Evolutionary conservation across 352 stramenopile species (phyloP).

Genomic region (Achlya hypogyna): DNA sequence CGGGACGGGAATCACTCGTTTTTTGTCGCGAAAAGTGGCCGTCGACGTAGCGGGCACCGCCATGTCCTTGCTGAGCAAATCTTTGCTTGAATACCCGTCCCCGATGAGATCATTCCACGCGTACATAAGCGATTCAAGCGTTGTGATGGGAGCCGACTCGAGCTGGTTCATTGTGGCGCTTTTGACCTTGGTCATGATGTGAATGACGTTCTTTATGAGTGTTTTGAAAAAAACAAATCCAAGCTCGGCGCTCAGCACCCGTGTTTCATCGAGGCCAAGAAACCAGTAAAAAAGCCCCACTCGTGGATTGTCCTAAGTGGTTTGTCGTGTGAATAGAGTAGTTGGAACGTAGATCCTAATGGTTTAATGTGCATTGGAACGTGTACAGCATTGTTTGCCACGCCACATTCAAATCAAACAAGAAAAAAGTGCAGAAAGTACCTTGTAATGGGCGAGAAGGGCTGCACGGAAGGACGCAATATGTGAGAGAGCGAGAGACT

Average conservation of each 20-base stretch:
- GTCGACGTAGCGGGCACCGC: background rate
- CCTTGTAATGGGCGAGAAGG: background rate
- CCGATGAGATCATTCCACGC: constrained; percentile 9
- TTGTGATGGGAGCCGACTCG: background rate
- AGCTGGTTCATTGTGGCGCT: background rate
- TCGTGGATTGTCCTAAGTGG: background rate
- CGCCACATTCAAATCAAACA: too few species aligned
- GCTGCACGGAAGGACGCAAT: background rate
- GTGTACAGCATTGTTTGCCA: too few species aligned
- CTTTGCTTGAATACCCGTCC: background rate
- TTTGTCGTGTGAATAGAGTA: background rate
- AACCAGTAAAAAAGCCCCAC: constrained; percentile 15
- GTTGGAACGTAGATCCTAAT: too few species aligned
- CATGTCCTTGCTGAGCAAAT: background rate
- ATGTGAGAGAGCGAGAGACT: constrained; percentile 9
- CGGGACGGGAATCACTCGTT: background rate
- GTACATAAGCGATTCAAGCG: constrained; percentile 7
- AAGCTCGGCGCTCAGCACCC: background rate
- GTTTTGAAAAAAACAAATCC: constrained; percentile 15
- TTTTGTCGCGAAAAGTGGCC: background rate
- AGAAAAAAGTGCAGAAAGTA: background rate
- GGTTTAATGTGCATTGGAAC: too few species aligned
- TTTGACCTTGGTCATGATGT: background rate
- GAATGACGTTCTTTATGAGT: constrained; percentile 3
- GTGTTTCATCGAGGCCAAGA: constrained; percentile 3